Conservation (phyloP, 2,329 filamentous ascomycete species). For the Chrysosphaeria jannelii region DNA sequence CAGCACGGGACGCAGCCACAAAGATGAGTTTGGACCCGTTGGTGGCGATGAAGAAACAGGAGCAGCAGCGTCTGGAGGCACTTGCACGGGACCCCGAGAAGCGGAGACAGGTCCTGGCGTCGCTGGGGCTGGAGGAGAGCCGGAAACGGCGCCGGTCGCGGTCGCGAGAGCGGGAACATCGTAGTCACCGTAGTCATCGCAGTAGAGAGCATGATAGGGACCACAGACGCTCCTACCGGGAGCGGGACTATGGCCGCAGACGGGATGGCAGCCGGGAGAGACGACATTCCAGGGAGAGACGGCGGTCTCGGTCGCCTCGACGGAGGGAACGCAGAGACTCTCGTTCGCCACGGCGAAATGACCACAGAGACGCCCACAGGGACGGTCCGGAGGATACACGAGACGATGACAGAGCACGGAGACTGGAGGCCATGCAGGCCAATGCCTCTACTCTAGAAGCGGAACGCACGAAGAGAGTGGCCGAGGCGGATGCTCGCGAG, state of each 20-base stretch:
- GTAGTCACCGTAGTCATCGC: neutral
- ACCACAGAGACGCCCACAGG: conserved; percentile 1
- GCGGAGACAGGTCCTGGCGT: conserved; percentile 33
- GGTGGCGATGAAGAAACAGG: conserved; percentile 74
- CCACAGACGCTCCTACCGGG: too few relatives aligned
- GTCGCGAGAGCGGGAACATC: neutral
- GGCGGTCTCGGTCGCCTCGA: conserved; percentile 1
- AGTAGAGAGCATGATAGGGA: too few relatives aligned
- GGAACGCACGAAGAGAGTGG: conserved; percentile 37
- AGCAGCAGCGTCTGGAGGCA: conserved; percentile 50
- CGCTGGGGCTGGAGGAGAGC: conserved; percentile 15
- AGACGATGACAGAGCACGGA: conserved; percentile 24
- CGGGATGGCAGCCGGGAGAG: conserved; percentile 2
- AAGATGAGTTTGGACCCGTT: conserved; percentile 84
- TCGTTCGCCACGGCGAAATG: neutral
- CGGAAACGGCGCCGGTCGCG: conserved; percentile 1
- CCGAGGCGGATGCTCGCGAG: conserved; percentile 34
- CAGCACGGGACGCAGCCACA: conserved; percentile 44
- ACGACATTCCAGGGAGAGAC: conserved; percentile 8
- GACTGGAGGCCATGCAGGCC: conserved; percentile 42
- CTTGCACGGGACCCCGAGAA: conserved; percentile 53
- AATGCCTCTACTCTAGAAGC: conserved; percentile 37
- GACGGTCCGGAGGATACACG: neutral
- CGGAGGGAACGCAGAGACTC: neutral
- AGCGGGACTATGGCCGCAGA: neutral